A percentile compares a stretch with the other conserved stretches of the same genome.
phyloP scores from a whole-genome alignment of 345 rosid species.

The Euphorbia tirucalli region DNA sequence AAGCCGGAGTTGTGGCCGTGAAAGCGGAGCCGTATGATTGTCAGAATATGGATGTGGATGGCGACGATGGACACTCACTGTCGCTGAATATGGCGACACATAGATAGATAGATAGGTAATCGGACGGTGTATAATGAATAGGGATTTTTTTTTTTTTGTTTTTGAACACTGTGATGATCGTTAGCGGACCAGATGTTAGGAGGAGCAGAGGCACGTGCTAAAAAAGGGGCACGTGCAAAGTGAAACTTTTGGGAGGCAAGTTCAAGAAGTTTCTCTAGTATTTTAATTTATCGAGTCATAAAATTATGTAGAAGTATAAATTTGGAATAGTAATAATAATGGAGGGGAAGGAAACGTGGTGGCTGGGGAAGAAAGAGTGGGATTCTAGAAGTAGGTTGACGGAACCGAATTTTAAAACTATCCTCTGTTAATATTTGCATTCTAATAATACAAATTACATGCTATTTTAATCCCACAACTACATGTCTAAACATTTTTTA shows the following conservation, averaged over 20 bases:
- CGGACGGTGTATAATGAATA: background rate
- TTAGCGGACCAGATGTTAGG: background rate
- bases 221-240: slow-evolving; percentile 22
- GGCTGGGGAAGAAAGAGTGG: background rate
- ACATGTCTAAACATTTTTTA: too few species aligned
- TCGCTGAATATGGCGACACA: background rate
- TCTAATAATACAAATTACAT: too few species aligned
- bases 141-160: background rate
- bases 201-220: slow-evolving; percentile 18
- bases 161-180: background rate
- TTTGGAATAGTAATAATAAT: background rate
- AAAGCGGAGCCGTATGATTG: slow-evolving; percentile 19
- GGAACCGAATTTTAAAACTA: too few species aligned
- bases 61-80: background rate
- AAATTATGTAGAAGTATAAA: background rate
- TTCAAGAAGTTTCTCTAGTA: slow-evolving; percentile 9
- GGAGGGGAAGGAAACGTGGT: background rate
- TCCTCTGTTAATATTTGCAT: too few species aligned
- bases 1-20: background rate
- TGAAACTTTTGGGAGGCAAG: background rate
- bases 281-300: background rate
- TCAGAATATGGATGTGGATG: background rate
- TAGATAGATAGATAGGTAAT: background rate
- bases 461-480: too few species aligned
- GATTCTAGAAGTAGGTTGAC: background rate